These are phyloP conservation scores for Rhizopogon sp. DNA, from an alignment of 768 basidiomycete species.

Conservation along the genomic window DNA sequence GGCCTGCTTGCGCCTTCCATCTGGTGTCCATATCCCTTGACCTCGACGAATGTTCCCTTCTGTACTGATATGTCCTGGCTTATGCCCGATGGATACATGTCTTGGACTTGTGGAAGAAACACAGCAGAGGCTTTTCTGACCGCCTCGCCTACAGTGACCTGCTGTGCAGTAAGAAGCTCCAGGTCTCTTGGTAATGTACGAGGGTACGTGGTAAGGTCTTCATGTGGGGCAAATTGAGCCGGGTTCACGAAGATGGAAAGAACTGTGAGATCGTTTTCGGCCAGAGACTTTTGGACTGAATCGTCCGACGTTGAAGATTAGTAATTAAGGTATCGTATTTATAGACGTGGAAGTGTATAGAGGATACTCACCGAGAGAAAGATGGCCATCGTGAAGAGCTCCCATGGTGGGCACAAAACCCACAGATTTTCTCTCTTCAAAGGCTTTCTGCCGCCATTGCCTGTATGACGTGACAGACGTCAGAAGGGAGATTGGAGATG, in stretches of 20 bases:
- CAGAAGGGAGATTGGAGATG: slow-evolving; percentile 42
- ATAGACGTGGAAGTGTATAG: neutral
- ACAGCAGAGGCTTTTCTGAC: slow-evolving; percentile 56
- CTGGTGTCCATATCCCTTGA: slow-evolving; percentile 85
- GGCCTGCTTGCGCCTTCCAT: slow-evolving; percentile 91
- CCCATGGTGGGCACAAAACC: slow-evolving; percentile 99
- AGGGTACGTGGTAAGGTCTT: too few relatives aligned
- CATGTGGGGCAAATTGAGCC: slow-evolving; percentile 72
- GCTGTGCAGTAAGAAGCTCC: too few relatives aligned
- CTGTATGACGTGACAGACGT: slow-evolving; percentile 58
- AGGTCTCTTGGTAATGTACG: too few relatives aligned
- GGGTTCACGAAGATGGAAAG: slow-evolving; percentile 98
- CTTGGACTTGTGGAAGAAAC: slow-evolving; percentile 72
- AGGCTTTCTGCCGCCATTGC: slow-evolving; percentile 68
- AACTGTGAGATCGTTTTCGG: slow-evolving; percentile 79
- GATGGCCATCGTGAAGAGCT: slow-evolving; percentile 89
- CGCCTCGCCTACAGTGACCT: too few relatives aligned
- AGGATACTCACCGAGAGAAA: slow-evolving; percentile 75
- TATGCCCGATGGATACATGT: slow-evolving; percentile 95
- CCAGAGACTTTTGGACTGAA: slow-evolving; percentile 72
- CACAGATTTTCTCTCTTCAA: slow-evolving; percentile 56
- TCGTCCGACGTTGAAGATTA: neutral
- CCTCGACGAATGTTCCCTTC: slow-evolving; percentile 86
- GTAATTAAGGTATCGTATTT: slow-evolving; percentile 1
- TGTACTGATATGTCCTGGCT: slow-evolving; percentile 68